phyloP scores from a whole-genome alignment of 306 rosid genomes.

The Cucurbita moschata region DNA sequence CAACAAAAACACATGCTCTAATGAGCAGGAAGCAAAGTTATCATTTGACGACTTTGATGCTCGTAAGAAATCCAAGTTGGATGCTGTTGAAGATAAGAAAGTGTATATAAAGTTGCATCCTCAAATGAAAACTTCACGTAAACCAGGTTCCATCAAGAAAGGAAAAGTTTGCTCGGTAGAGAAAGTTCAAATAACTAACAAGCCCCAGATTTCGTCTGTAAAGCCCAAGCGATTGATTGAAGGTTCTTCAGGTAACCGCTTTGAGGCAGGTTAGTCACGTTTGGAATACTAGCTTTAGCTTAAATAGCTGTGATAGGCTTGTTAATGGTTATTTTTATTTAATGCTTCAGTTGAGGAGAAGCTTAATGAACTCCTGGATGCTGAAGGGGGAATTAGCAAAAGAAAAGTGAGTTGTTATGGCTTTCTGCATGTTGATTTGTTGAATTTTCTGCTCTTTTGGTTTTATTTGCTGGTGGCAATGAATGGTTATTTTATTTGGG shows the following conservation, averaged over 20 bases:
- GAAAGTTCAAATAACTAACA: conserved; percentile 30
- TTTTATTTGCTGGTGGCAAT: background rate
- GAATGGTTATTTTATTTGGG: background rate
- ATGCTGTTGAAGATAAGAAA: conserved; percentile 29
- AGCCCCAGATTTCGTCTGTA: conserved; percentile 29
- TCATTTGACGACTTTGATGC: conserved; percentile 24
- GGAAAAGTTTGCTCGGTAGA: conserved; percentile 34
- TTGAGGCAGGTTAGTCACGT: conserved; percentile 72
- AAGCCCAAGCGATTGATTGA: conserved; percentile 56
- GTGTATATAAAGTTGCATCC: conserved; percentile 24
- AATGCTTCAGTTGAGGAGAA: conserved; percentile 75
- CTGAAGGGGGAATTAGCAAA: conserved; percentile 87
- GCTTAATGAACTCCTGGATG: conserved; percentile 86
- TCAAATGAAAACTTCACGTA: conserved; percentile 35
- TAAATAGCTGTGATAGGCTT: conserved; percentile 9
- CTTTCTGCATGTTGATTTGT: background rate
- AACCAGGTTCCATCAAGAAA: conserved; percentile 36
- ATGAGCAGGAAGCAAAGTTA: conserved; percentile 22
- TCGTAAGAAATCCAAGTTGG: conserved; percentile 31
- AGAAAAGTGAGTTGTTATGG: conserved; percentile 54
- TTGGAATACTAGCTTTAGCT: conserved; percentile 5
- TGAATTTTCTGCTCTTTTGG: conserved; percentile 9
- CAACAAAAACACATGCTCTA: conserved; percentile 28
- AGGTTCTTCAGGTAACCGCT: conserved; percentile 49
- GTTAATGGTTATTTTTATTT: conserved; percentile 18